Conservation (phyloP, 2,329 filamentous ascomycete genomes). For the Acrodontium crateriforme region DNA sequence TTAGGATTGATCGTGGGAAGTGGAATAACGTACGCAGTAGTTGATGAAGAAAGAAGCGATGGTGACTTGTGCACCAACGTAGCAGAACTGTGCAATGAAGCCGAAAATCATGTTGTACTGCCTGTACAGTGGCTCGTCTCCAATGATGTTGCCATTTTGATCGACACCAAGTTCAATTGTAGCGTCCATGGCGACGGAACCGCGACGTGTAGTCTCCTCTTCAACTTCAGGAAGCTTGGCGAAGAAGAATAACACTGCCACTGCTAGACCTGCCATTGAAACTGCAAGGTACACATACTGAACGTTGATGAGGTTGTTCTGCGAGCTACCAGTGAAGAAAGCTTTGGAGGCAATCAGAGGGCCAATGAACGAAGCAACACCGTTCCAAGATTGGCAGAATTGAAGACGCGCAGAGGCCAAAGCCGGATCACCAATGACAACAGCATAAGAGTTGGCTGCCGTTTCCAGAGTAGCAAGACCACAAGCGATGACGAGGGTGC, state of each 20-base stretch:
- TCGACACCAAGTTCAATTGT: conserved; percentile 19
- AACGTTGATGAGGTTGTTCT: conserved; percentile 22
- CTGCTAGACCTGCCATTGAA: conserved; percentile 22
- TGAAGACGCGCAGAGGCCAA: conserved; percentile 24
- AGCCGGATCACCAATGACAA: conserved; percentile 25
- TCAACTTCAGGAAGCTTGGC: conserved; percentile 24
- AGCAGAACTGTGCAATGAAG: conserved; percentile 24
- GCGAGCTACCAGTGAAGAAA: conserved; percentile 23
- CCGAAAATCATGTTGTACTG: conserved; percentile 28
- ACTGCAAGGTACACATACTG: conserved; percentile 28
- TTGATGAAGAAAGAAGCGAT: conserved; percentile 27
- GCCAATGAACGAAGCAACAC: conserved; percentile 26
- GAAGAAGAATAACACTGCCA: conserved; percentile 24
- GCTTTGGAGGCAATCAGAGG: conserved; percentile 26
- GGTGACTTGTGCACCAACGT: conserved; percentile 26
- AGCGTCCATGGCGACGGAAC: conserved; percentile 15
- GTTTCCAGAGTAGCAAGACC: conserved; percentile 27
- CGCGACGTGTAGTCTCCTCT: conserved; percentile 13
- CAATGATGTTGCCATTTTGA: conserved; percentile 18
- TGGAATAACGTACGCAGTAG: no score
- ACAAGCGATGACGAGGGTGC: conserved; percentile 26
- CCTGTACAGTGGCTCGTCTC: conserved; percentile 23
- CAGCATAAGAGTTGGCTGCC: conserved; percentile 26
- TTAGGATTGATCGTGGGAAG: no score
- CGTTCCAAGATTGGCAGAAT: conserved; percentile 22